These are phyloP conservation scores for Pseudogymnoascus sp. DNA, from an alignment of 2,329 filamentous ascomycete species.

Conservation along the genomic window DNA sequence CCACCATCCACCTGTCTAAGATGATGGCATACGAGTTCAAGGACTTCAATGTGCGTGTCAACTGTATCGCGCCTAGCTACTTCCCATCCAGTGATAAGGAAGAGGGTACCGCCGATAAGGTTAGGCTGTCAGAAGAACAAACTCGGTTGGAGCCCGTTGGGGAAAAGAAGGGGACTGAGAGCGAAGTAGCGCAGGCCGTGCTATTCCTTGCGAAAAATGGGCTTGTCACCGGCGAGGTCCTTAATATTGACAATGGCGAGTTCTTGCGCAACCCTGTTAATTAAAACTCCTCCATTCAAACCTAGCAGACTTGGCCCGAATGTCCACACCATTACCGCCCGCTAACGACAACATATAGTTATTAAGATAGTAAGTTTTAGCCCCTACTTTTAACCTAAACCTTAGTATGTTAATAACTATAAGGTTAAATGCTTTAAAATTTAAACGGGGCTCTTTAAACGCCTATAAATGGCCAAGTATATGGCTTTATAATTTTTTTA, in stretches of 20 bases:
- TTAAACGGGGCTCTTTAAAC: no score
- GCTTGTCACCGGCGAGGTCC: constrained; percentile 33
- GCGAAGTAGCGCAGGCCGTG: constrained; percentile 49
- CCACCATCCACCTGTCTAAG: constrained; percentile 44
- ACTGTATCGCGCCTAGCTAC: constrained; percentile 48
- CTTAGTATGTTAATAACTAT: no score
- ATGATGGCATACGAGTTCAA: constrained; percentile 46
- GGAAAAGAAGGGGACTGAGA: constrained; percentile 43
- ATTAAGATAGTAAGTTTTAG: no score
- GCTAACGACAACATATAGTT: background rate
- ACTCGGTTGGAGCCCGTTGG: constrained; percentile 30
- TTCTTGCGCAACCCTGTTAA: background rate
- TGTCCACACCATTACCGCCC: background rate
- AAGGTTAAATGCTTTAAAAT: no score
- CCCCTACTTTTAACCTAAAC: no score
- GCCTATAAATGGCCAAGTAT: no score
- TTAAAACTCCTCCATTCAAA: background rate
- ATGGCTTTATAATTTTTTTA: no score
- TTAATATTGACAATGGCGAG: constrained; percentile 43
- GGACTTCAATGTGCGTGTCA: constrained; percentile 46
- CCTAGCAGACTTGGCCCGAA: background rate
- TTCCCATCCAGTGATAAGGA: constrained; percentile 48
- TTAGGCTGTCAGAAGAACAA: constrained; percentile 16
- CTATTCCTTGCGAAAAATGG: constrained; percentile 41
- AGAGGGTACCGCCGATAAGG: constrained; percentile 37